A percentile compares a stretch with the other conserved stretches of the same genome.
phyloP scores from a whole-genome alignment of 805 yeast genomes.

The Wickerhamomyces bisporus region DNA sequence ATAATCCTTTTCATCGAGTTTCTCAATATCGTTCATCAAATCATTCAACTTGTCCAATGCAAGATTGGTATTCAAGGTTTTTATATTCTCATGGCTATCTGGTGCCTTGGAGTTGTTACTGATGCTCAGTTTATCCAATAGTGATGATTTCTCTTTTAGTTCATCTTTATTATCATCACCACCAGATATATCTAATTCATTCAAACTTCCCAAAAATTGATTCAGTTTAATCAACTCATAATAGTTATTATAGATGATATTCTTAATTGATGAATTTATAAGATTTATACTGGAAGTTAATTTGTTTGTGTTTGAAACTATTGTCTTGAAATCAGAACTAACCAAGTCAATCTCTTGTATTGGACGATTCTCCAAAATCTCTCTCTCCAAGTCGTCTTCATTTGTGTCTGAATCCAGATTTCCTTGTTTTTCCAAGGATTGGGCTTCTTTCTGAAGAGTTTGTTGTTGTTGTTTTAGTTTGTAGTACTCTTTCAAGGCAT shows the following conservation, averaged over 20 bases:
- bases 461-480: slow-evolving; percentile 29
- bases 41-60: slow-evolving; percentile 10
- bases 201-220: slow-evolving; percentile 41
- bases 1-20: slow-evolving; percentile 11
- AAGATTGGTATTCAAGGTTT: slow-evolving; percentile 1
- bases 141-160: slow-evolving; percentile 2
- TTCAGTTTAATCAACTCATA: slow-evolving; percentile 67
- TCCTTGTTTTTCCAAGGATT: not conserved
- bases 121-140: not conserved
- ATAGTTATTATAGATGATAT: slow-evolving; percentile 71
- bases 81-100: too few relatives aligned
- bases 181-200: slow-evolving; percentile 17
- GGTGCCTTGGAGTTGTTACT: too few relatives aligned
- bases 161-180: slow-evolving; percentile 2
- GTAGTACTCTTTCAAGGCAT: slow-evolving; percentile 39
- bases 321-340: slow-evolving; percentile 25
- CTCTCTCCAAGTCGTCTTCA: slow-evolving; percentile 26
- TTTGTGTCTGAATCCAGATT: too few relatives aligned
- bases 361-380: slow-evolving; percentile 14
- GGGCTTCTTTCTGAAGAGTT: slow-evolving; percentile 6
- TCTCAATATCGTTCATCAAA: slow-evolving; percentile 20
- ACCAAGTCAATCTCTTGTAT: slow-evolving; percentile 24
- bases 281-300: slow-evolving; percentile 43
- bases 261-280: slow-evolving; percentile 57
- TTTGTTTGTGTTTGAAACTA: slow-evolving; percentile 32